Conservation (phyloP, 2,329 filamentous ascomycete species). For the Metarhizium guizhouense region DNA sequence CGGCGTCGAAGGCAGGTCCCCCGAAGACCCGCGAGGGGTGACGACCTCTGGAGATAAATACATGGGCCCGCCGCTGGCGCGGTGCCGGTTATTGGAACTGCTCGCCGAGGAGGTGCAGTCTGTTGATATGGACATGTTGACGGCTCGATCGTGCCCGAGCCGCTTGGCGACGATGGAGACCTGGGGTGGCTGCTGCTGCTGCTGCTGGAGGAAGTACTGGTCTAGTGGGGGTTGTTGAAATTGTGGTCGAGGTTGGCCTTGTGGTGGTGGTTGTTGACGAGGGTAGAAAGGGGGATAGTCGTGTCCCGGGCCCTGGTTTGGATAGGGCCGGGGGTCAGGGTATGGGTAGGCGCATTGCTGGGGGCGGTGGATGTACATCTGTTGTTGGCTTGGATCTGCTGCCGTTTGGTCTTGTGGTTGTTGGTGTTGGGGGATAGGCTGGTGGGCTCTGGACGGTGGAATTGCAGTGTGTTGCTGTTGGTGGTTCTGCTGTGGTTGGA, state of each 20-base stretch:
- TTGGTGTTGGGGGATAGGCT: background rate
- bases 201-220: background rate
- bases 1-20: constrained; percentile 13
- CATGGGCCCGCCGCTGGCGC: constrained; percentile 1
- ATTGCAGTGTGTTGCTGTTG: too few species aligned
- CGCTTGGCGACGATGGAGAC: constrained; percentile 42
- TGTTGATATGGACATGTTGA: constrained; percentile 31
- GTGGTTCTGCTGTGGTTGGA: too few species aligned
- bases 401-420: constrained; percentile 7
- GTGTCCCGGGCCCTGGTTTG: constrained; percentile 15
- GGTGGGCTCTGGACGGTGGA: too few species aligned
- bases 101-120: constrained; percentile 1
- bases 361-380: constrained; percentile 11
- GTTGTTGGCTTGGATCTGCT: background rate
- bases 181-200: constrained; percentile 8
- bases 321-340: background rate
- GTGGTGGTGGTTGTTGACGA: too few species aligned
- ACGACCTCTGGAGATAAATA: constrained; percentile 3
- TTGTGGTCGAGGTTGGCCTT: too few species aligned
- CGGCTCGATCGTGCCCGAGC: constrained; percentile 39
- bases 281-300: constrained; percentile 4
- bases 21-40: background rate
- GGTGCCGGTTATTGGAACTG: constrained; percentile 1
- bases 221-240: too few species aligned
- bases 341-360: constrained; percentile 6